A percentile compares a stretch with the other conserved stretches of the same genome.
These are phyloP conservation scores for Spraguea lophii DNA, from an alignment of 371 early-diverging fungal genomes.

Conservation along the genomic window DNA sequence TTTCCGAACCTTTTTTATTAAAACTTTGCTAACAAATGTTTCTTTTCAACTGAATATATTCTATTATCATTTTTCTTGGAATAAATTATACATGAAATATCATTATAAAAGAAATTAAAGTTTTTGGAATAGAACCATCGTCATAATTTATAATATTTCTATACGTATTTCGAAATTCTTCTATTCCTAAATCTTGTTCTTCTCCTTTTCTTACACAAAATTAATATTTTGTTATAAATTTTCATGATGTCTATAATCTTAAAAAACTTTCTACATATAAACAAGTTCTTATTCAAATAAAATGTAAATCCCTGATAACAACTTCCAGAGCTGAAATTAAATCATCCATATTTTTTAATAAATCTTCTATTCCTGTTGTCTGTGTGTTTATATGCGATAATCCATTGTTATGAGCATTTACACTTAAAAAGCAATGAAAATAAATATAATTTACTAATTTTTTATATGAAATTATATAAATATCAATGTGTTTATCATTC, in stretches of 20 bases:
- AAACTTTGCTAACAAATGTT: conserved; percentile 62
- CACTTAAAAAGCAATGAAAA: conserved; percentile 29
- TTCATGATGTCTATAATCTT: conserved; percentile 8
- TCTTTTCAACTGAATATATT: conserved; percentile 53
- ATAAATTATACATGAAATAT: too few relatives aligned
- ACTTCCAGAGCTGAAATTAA: conserved; percentile 24
- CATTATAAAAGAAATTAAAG: too few relatives aligned
- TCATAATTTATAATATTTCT: conserved; percentile 24
- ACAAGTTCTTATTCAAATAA: background rate
- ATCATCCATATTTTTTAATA: background rate
- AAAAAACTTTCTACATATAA: too few relatives aligned
- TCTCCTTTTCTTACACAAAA: conserved; percentile 13
- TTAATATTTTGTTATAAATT: conserved; percentile 24
- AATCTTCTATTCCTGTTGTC: too few relatives aligned
- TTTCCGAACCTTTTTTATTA: conserved; percentile 75
- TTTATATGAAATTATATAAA: too few relatives aligned
- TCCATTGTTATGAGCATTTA: conserved; percentile 45
- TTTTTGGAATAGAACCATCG: conserved; percentile 7
- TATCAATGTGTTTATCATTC: too few relatives aligned
- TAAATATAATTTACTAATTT: conserved; percentile 28
- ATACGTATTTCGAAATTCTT: conserved; percentile 12
- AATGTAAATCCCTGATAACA: conserved; percentile 9
- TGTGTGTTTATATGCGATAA: conserved; percentile 16
- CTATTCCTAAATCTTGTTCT: conserved; percentile 13
- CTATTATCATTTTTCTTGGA: conserved; percentile 7